Base-by-base conservation (phyloP, 768 basidiomycete species). In the Chalciporus piperatus region DNA sequence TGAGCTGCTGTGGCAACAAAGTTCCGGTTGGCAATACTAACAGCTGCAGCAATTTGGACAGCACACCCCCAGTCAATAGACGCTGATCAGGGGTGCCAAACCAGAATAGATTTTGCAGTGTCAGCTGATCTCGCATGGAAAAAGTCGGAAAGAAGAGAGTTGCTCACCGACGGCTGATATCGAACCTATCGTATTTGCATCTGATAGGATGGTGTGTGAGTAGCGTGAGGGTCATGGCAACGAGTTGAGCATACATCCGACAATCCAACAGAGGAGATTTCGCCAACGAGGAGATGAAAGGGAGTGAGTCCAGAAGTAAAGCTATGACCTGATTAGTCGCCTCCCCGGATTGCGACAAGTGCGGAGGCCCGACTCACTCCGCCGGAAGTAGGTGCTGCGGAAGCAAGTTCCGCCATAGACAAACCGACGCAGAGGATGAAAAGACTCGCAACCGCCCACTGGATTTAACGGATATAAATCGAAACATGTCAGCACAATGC, bases 51-150 rank as follows among this genome's bases (percentile, higher is more conserved):
- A 28, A 89, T 72, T 60, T 84, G 81, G 2, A 81, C 73, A 0
- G 86, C 80, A 50, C 79, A 80, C 6, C 80, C 82, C 84, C 83
- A 88, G 53, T 84, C 82, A 22, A 84, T 75, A 3, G 84, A 84
- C 2, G 84, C 77, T 44, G 74, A 64, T 48, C 67, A 50, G 12
- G 40, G 7, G 8, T 12, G 42, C 3, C 40, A 17, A 44, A 33
- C 14, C n/a, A 16, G 33, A 14, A 16, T 3, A 28, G 28, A 2
- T 3, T 19, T 35, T 19, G 28, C 20, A 17, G 37, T 41, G 13
- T 38, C 23, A 44, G 20, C 17, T 11, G 41, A 46, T 22, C 19
- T 14, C 22, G 4, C 22, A 3, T 3, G 20, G 19, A 19, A 12
- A 6, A 47, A 38, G n/a, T n/a, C 7, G 22, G 22, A 22, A 37